These are phyloP conservation scores for Trichomonas tenax DNA, from an alignment of 208 protist genomes.

Conservation along the genomic window DNA sequence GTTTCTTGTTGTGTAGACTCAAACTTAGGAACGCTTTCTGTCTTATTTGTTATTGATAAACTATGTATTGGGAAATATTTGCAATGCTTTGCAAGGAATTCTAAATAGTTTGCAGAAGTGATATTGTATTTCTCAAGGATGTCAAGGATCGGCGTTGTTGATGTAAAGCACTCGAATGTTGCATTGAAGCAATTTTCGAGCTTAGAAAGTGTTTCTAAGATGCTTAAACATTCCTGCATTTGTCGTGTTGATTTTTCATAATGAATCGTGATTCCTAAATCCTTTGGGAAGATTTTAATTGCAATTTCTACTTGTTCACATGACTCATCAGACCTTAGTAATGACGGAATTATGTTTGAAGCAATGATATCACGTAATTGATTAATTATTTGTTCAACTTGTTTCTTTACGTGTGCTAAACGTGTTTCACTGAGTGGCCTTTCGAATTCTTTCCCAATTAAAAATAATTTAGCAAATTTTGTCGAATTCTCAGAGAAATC, in stretches of 20 bases:
- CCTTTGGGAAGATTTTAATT: neutral
- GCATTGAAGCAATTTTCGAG: neutral
- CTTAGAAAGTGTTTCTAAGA: neutral
- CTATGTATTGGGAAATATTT: neutral
- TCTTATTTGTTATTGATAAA: neutral
- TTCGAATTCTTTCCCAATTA: neutral
- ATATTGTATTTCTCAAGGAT: neutral
- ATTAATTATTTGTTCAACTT: neutral
- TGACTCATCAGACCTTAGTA: neutral
- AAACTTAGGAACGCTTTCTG: neutral
- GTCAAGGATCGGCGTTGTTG: neutral
- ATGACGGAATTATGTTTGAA: neutral
- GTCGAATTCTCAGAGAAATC: neutral
- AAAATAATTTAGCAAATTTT: neutral
- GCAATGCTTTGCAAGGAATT: neutral
- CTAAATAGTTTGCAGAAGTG: neutral
- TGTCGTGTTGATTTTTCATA: neutral
- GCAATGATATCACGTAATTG: neutral
- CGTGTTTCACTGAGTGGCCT: neutral
- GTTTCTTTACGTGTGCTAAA: neutral
- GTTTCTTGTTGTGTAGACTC: neutral
- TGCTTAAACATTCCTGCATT: neutral
- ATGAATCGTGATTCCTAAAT: neutral
- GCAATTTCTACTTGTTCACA: neutral
- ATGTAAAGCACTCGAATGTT: neutral